Evolutionary conservation across 2,329 filamentous ascomycete genomes (phyloP), one percentile per base, ranked within the genome.

Genomic region (Zymoseptoria tritici): DNA sequence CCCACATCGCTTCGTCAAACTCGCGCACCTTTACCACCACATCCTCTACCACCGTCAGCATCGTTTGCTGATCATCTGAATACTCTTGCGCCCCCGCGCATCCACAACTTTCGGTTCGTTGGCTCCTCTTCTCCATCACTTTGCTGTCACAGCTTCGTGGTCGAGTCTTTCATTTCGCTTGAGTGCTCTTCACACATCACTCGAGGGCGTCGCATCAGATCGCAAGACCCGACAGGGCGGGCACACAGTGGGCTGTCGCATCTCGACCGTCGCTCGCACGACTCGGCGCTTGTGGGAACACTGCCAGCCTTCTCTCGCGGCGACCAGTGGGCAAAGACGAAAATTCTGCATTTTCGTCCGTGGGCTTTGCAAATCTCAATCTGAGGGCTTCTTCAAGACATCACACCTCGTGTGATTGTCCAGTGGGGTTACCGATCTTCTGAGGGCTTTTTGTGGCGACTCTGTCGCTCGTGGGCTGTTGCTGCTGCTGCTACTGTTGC

Each of bases 241-340:
- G 58, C 59, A 66, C 57, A 29, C 63, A 66, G 65, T 66, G 64
- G 67, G 68, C 68, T 67, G 55, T 62, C 52, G 57, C 49, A 64
- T 63, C 60, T 60, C 63, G 56, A 62, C 56, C 56, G 60, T 67
- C 63, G 66, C 66, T 61, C 46, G 55, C 29, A 52, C 68, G 74
- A 76, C 76, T 77, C 72, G 77, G 78, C 77, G 63, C 60, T 72
- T 81, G 79, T 80, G 79, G 79, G 78, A 79, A 80, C 79, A 79
- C 79, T 64, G 61, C 56, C 36, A 46, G 78, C 78, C 79, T 76
- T 73, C 76, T 75, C 26, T 71, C 64, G 66, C 22, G 68, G 73
- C 72, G 71, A 67, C 57, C 73, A 76, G 76, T 78, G 76, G 76
- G 77, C 77, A 67, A 59, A 64, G 53, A 59, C 61, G 63, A 61